Conservation (phyloP, 345 rosid species). For the Camelina neglecta region DNA sequence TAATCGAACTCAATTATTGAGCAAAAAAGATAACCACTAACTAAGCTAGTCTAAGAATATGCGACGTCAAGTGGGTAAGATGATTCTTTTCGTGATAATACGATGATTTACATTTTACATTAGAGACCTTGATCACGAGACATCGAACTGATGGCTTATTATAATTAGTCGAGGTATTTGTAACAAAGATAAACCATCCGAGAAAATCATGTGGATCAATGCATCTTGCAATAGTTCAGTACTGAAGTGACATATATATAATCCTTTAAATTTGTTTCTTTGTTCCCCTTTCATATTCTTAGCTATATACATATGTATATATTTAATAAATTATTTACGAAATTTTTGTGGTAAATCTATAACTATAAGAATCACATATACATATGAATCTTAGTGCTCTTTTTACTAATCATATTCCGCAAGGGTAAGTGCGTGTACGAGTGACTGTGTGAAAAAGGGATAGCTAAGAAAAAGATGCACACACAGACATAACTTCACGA, state of each 20-base stretch:
- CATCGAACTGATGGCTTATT: background rate
- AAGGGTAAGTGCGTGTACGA: constrained; percentile 41
- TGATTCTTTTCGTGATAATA: no score
- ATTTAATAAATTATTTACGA: background rate
- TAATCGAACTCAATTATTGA: no score
- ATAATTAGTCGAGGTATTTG: background rate
- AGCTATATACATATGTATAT: background rate
- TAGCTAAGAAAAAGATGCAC: constrained; percentile 36
- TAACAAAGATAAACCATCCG: background rate
- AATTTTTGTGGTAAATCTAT: background rate
- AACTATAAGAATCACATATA: constrained; percentile 28
- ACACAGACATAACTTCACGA: constrained; percentile 39
- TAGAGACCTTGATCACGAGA: constrained; percentile 9
- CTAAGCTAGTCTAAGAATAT: background rate
- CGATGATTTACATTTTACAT: background rate
- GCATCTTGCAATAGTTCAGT: background rate
- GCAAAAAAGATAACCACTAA: no score
- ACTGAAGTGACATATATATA: background rate
- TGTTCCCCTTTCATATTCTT: background rate
- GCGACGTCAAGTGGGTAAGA: background rate
- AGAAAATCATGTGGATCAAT: background rate
- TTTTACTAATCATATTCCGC: constrained; percentile 24
- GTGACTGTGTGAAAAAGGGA: constrained; percentile 22
- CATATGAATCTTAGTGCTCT: constrained; percentile 26
- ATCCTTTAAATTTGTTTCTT: background rate